phyloP scores from a whole-genome alignment of 805 yeast genomes.

The Metschnikowia borealis region DNA sequence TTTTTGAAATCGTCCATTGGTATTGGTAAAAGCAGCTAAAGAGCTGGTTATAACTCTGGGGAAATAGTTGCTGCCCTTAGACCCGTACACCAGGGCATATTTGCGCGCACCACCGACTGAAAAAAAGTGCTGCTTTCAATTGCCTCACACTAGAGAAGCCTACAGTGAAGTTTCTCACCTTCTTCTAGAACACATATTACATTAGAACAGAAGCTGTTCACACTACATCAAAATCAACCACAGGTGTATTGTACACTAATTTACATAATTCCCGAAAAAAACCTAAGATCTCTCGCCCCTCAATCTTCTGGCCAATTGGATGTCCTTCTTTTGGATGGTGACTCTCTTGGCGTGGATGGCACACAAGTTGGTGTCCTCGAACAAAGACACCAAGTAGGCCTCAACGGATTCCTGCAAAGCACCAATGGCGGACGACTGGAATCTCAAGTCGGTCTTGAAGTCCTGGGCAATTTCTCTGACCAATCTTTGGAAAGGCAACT shows the following conservation, averaged over 20 bases:
- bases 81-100: not conserved
- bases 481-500: conserved; percentile 95
- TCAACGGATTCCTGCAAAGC: conserved; percentile 98
- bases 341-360: conserved; percentile 99
- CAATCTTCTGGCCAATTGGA: conserved; percentile 95
- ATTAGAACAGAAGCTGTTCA: too few species aligned
- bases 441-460: conserved; percentile 88
- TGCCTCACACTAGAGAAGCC: too few species aligned
- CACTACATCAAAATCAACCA: not conserved
- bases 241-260: conserved; percentile 19
- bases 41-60: not conserved
- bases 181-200: too few species aligned
- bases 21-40: not conserved
- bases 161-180: too few species aligned
- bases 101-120: not conserved
- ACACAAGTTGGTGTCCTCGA: conserved; percentile 97
- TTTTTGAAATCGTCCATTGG: conserved; percentile 10
- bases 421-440: conserved; percentile 96
- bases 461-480: conserved; percentile 96
- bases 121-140: too few species aligned
- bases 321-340: conserved; percentile 97
- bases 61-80: conserved; percentile 1
- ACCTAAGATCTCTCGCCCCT: conserved; percentile 89
- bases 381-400: conserved; percentile 93
- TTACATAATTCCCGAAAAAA: conserved; percentile 11